A percentile compares a stretch with the other conserved stretches of the same genome.
phyloP scores from a whole-genome alignment of 192 early-diverging fungal species.

The Diversispora eburnea region DNA sequence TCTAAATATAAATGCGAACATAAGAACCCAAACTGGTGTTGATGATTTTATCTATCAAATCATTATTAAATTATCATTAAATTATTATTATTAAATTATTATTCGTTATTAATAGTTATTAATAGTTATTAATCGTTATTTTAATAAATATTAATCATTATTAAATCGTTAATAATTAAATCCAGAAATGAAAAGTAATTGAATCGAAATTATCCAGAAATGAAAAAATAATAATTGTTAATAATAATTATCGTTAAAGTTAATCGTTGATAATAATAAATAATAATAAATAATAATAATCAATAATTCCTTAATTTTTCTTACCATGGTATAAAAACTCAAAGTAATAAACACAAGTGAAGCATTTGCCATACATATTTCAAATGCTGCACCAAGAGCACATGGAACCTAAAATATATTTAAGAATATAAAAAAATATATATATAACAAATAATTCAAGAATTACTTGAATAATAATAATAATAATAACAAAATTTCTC shows the following conservation, averaged over 20 bases:
- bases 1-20: conserved; percentile 79
- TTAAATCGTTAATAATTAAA: no score
- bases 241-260: no score
- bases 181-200: no score
- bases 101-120: no score
- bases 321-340: conserved; percentile 80
- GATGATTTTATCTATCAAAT: conserved; percentile 54
- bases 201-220: no score
- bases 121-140: no score
- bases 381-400: conserved; percentile 73
- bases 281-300: neutral
- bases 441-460: conserved; percentile 9
- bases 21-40: conserved; percentile 63
- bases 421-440: conserved; percentile 18
- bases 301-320: no score
- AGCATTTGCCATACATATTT: conserved; percentile 79
- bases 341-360: conserved; percentile 76
- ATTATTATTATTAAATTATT: no score
- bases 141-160: no score
- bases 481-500: no score
- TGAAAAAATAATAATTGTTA: conserved; percentile 2
- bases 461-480: neutral
- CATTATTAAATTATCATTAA: no score
- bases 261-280: neutral
- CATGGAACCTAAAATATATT: conserved; percentile 52